Evolutionary conservation across 495 filamentous ascomycete genomes (phyloP), one percentile per base, ranked within the genome.

Genomic region (Aspergillus diversus): DNA sequence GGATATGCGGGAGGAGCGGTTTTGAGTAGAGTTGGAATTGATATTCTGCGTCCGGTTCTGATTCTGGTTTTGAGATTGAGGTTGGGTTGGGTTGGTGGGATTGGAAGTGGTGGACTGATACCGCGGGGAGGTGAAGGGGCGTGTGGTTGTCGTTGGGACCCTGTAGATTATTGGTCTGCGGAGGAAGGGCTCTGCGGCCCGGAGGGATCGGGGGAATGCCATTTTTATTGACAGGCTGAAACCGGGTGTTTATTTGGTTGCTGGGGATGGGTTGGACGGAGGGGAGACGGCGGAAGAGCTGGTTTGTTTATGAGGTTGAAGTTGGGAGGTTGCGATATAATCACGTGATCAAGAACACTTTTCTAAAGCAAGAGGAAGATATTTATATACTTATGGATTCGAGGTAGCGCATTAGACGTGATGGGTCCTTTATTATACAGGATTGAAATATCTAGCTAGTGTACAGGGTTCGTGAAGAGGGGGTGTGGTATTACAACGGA

Each of bases 1-100:
- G 55, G 52, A 72, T 69, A 73, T 69, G 59, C 69, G 60, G 50
- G 67, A 54, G 51, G 68, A 59, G 65, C 63, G 52, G 65, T 66
- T 39, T 59, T 43, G 39, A 7, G 39, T 43, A 7, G 39, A 12
- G 39, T 8, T 27, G 21, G 21, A 27, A 27, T 27, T 27, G 21
- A 1, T 27, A 27, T 27, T 27, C 2, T 27, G 21, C 21, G 21
- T 27, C 21, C 2, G 21, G 21, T 27, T 27, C 21, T 27, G 21
- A 27, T 27, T 27, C 21, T 27, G 21, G 21, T 27, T 27, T 27
- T 66, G 65, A 34, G 67, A 63, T n/a, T 59, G 39, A 5, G 61
- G 55, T 61, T 64, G 55, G 50, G 63, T 57, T 55, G 57, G 51
- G 50, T 43, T 15, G 51, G 9, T 58, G 57, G 39, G 57, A 55